Percentiles rank a stretch among this genome's conserved stretches.
These are phyloP conservation scores for Pelargonium nanum DNA, from an alignment of 345 rosid genomes.

Conservation along the genomic window DNA sequence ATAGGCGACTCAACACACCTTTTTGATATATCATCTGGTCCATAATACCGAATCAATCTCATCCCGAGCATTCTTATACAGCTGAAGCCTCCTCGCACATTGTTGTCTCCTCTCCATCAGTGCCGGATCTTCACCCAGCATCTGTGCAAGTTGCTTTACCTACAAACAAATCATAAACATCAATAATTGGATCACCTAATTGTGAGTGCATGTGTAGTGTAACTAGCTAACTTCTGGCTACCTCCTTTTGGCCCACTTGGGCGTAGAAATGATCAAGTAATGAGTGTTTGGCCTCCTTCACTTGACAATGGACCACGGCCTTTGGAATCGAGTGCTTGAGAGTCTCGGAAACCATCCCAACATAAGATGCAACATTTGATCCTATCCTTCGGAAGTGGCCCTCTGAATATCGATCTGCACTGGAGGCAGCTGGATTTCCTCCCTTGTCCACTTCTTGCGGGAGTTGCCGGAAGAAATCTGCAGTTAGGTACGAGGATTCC, in stretches of 20 bases:
- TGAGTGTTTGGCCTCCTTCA: conserved; percentile 44
- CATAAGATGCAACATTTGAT: conserved; percentile 42
- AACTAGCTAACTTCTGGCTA: conserved; percentile 9
- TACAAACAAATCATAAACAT: conserved; percentile 7
- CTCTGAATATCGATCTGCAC: conserved; percentile 35
- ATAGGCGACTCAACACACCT: too few species aligned
- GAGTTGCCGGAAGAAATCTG: conserved; percentile 54
- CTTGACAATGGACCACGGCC: conserved; percentile 62
- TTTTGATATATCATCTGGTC: conserved; percentile 13
- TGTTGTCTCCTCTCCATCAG: conserved; percentile 42
- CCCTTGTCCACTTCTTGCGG: conserved; percentile 43
- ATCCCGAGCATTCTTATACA: conserved; percentile 40
- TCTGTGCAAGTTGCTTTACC: conserved; percentile 31
- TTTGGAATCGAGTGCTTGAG: conserved; percentile 50
- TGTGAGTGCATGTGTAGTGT: background rate
- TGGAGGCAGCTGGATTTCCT: conserved; percentile 25
- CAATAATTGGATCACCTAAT: background rate
- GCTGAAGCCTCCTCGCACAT: conserved; percentile 37
- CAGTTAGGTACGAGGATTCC: conserved; percentile 64
- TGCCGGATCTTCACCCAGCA: conserved; percentile 45
- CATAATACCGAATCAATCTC: conserved; percentile 42
- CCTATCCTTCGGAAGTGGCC: conserved; percentile 50
- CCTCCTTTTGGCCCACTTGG: conserved; percentile 47
- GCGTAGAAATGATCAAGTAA: conserved; percentile 41
- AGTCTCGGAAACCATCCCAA: conserved; percentile 47